Evolutionary conservation across 495 filamentous ascomycete genomes (phyloP).

Genomic region (Lophium mytilinum): DNA sequence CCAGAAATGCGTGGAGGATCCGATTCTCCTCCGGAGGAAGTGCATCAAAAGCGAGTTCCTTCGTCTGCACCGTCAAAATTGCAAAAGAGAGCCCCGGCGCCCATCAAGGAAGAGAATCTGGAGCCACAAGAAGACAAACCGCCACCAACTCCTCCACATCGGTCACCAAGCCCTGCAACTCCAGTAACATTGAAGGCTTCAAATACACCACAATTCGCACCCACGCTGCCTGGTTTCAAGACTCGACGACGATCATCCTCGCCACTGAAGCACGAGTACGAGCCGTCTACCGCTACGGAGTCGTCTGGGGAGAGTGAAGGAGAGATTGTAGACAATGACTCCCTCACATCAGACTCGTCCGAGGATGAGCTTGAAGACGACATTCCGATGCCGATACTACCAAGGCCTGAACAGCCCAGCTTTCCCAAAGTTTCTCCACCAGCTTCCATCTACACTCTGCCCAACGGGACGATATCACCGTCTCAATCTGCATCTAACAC

Average conservation of each 20-base stretch:
- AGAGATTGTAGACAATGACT: slow-evolving; percentile 25
- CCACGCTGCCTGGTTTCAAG: slow-evolving; percentile 28
- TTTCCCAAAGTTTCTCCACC: slow-evolving; percentile 31
- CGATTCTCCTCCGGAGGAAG: background rate
- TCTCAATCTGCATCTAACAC: slow-evolving; percentile 72
- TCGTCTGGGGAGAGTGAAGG: slow-evolving; percentile 40
- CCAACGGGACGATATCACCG: slow-evolving; percentile 53
- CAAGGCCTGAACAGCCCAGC: slow-evolving; percentile 6
- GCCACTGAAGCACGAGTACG: slow-evolving; percentile 95
- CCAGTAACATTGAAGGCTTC: slow-evolving; percentile 42
- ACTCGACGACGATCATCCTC: slow-evolving; percentile 67
- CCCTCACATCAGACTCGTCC: slow-evolving; percentile 39
- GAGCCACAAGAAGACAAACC: slow-evolving; percentile 10
- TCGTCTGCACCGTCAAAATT: slow-evolving; percentile 33
- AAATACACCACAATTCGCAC: slow-evolving; percentile 37
- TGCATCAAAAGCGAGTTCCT: slow-evolving; percentile 12
- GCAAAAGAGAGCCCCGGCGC: slow-evolving; percentile 23
- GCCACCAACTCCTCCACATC: slow-evolving; percentile 39
- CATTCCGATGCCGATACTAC: slow-evolving; percentile 37
- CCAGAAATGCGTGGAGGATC: background rate
- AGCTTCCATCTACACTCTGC: slow-evolving; percentile 39
- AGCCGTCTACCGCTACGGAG: slow-evolving; percentile 72
- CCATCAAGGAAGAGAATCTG: slow-evolving; percentile 1
- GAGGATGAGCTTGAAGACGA: slow-evolving; percentile 44
- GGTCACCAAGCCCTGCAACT: slow-evolving; percentile 41